phyloP scores from a whole-genome alignment of 345 rosid genomes.

The Lepidium sativum region DNA sequence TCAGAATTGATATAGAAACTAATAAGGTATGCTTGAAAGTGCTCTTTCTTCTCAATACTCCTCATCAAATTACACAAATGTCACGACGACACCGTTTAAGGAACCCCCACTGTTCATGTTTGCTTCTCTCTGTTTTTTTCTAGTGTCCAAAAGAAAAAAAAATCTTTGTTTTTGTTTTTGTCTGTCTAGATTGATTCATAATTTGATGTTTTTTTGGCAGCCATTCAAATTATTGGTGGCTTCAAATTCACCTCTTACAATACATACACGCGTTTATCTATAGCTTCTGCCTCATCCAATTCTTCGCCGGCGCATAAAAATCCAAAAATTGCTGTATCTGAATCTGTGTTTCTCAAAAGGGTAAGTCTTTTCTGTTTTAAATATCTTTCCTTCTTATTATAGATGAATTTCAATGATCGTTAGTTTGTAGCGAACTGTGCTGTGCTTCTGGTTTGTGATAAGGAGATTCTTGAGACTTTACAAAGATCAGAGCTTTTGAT shows the following conservation, averaged over 20 bases:
- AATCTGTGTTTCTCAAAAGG: conserved; percentile 4
- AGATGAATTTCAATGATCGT: not conserved
- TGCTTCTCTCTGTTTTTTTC: not conserved
- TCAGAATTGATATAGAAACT: not conserved
- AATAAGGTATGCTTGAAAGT: not conserved
- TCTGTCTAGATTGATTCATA: not conserved
- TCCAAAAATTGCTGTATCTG: not conserved
- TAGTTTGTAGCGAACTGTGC: not conserved
- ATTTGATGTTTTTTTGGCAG: conserved; percentile 20
- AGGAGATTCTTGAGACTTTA: not conserved
- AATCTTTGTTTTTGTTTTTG: too few relatives aligned
- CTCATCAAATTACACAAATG: not conserved
- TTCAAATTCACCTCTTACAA: conserved; percentile 4
- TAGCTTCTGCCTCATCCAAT: not conserved
- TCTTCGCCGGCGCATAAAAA: not conserved
- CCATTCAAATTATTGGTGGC: conserved; percentile 68
- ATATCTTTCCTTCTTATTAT: not conserved
- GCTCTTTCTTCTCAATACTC: not conserved
- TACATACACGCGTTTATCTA: not conserved
- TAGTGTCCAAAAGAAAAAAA: not conserved
- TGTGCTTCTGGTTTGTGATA: not conserved
- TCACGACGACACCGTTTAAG: not conserved
- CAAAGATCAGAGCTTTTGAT: not conserved
- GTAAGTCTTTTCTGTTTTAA: conserved; percentile 8
- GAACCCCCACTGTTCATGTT: not conserved